Conservation (phyloP, 2,329 filamentous ascomycete genomes). For the Aspergillus neoniger region DNA sequence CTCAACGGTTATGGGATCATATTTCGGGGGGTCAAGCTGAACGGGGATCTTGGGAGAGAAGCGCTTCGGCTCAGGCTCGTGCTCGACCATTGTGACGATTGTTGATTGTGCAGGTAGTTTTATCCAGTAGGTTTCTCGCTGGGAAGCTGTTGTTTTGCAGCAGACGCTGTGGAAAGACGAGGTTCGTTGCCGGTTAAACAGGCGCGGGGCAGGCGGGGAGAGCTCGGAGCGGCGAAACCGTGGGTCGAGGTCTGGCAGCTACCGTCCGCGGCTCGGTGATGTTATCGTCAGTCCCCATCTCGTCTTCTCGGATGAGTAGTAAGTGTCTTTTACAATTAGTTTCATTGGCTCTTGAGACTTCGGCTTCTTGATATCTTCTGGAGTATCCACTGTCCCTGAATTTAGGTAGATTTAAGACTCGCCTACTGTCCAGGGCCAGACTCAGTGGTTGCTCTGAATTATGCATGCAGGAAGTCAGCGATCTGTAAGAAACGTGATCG, state of each 20-base stretch:
- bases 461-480: background rate
- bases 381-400: background rate
- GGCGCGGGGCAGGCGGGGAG: slow-evolving; percentile 30
- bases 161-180: slow-evolving; percentile 6
- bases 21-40: slow-evolving; percentile 77
- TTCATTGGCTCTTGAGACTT: background rate
- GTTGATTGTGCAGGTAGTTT: background rate
- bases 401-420: background rate
- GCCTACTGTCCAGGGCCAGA: background rate
- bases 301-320: too few relatives aligned
- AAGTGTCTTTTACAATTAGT: background rate
- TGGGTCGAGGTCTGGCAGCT: slow-evolving; percentile 8
- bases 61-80: slow-evolving; percentile 34
- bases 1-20: slow-evolving; percentile 79
- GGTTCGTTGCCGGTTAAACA: background rate
- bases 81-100: slow-evolving; percentile 31
- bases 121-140: background rate
- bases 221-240: slow-evolving; percentile 19
- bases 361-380: background rate
- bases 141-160: background rate
- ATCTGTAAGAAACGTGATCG: background rate
- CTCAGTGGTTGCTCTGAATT: background rate
- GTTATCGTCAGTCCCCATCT: background rate
- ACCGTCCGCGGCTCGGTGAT: background rate
- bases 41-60: slow-evolving; percentile 47